Conservation (phyloP, 208 protist species). For the Leishmania braziliensis region DNA sequence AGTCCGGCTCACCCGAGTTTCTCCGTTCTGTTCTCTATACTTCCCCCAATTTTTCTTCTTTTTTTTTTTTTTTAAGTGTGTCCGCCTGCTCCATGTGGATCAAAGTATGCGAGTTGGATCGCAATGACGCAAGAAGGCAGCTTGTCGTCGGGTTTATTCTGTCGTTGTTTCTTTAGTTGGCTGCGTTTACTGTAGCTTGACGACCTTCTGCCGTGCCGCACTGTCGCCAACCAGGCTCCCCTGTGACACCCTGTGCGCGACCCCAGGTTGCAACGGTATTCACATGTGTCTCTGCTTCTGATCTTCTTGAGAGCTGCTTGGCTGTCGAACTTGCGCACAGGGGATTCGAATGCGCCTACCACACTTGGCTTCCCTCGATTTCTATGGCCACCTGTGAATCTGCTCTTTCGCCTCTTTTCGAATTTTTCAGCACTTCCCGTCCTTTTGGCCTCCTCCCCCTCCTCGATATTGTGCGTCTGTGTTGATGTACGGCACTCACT, state of each 20-base stretch:
- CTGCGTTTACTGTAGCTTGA: background rate
- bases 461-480: background rate
- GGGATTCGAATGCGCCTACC: background rate
- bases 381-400: background rate
- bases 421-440: background rate
- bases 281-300: background rate
- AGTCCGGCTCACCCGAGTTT: background rate
- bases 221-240: background rate
- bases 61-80: constrained; percentile 1
- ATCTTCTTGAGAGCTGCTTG: background rate
- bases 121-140: background rate
- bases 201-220: background rate
- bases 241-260: background rate
- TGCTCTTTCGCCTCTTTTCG: background rate
- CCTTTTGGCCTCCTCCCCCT: background rate
- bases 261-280: background rate
- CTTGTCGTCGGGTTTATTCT: background rate
- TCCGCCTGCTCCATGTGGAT: constrained; percentile 10
- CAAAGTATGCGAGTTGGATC: constrained; percentile 1
- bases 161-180: background rate
- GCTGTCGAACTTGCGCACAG: background rate
- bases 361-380: background rate
- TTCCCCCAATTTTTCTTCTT: background rate
- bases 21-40: background rate
- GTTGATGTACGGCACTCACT: background rate